Conservation (phyloP, 768 basidiomycete species). For the Russula virescens region DNA sequence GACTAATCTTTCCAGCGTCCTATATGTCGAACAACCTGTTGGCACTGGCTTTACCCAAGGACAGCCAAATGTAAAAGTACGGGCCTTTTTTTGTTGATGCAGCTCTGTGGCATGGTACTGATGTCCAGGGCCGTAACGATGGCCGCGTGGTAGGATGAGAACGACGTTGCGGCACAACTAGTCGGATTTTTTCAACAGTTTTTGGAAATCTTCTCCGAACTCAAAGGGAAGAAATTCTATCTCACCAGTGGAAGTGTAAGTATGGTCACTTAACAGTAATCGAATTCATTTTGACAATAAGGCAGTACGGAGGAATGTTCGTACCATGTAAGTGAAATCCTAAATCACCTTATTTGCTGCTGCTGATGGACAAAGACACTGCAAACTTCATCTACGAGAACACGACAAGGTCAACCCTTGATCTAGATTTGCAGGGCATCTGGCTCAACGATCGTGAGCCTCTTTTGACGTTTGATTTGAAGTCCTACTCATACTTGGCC, state of each 20-base stretch:
- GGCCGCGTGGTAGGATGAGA: constrained; percentile 40
- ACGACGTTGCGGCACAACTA: constrained; percentile 51
- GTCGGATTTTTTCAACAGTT: constrained; percentile 70
- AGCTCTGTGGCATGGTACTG: not conserved
- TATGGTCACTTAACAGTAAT: not conserved
- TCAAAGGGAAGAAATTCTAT: constrained; percentile 68
- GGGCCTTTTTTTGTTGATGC: not conserved
- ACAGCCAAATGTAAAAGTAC: constrained; percentile 46
- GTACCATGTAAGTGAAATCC: constrained; percentile 46
- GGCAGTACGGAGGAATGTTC: constrained; percentile 72
- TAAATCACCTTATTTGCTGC: not conserved
- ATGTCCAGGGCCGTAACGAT: not conserved
- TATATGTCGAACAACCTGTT: constrained; percentile 76
- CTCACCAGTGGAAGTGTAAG: constrained; percentile 71
- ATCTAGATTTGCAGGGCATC: constrained; percentile 59
- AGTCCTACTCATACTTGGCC: not conserved
- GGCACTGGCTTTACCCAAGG: constrained; percentile 77
- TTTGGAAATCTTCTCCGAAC: constrained; percentile 63
- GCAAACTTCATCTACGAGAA: constrained; percentile 69
- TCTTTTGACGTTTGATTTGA: not conserved
- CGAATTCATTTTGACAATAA: not conserved
- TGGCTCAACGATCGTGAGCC: constrained; percentile 68
- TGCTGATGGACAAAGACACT: constrained; percentile 44
- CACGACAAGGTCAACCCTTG: constrained; percentile 37
- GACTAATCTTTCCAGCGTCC: constrained; percentile 70